Evolutionary conservation across 129 eudicot genomes (phyloP).

Genomic region (Gnaphalium uliginosum): DNA sequence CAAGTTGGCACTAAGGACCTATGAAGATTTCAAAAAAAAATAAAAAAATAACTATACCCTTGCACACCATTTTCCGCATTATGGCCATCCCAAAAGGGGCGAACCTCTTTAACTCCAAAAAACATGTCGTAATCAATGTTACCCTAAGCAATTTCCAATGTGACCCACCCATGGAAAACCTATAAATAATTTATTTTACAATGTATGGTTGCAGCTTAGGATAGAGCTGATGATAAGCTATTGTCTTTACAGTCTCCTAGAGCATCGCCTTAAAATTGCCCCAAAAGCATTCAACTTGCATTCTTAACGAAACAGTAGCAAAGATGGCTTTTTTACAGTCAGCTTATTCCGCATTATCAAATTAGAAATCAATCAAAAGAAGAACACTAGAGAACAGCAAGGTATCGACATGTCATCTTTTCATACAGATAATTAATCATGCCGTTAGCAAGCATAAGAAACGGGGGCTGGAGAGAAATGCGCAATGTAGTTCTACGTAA

Average conservation of each 20-base stretch:
- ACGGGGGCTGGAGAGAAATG: neutral
- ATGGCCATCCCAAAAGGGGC: neutral
- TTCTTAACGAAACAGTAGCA: slow-evolving; percentile 13
- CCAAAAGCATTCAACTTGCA: neutral
- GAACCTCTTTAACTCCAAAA: neutral
- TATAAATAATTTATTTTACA: neutral
- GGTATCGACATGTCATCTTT: neutral
- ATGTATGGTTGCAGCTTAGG: neutral
- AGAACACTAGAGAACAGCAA: neutral
- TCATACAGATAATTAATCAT: neutral
- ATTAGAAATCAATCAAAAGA: neutral
- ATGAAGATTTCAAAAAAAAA: neutral
- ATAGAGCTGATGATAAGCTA: neutral
- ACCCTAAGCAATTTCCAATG: neutral
- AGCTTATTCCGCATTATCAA: neutral
- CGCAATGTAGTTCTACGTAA: neutral
- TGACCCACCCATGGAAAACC: neutral
- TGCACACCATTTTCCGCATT: neutral
- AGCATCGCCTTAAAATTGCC: neutral
- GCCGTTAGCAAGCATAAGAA: neutral
- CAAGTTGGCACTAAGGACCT: slow-evolving; percentile 5
- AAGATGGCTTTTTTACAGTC: neutral
- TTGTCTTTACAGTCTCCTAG: neutral
- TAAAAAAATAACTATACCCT: neutral
- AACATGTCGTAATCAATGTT: neutral